Evolutionary conservation across 2,329 filamentous ascomycete genomes (phyloP), one percentile per base, ranked within the genome.

Genomic region (Fusarium sp.): DNA sequence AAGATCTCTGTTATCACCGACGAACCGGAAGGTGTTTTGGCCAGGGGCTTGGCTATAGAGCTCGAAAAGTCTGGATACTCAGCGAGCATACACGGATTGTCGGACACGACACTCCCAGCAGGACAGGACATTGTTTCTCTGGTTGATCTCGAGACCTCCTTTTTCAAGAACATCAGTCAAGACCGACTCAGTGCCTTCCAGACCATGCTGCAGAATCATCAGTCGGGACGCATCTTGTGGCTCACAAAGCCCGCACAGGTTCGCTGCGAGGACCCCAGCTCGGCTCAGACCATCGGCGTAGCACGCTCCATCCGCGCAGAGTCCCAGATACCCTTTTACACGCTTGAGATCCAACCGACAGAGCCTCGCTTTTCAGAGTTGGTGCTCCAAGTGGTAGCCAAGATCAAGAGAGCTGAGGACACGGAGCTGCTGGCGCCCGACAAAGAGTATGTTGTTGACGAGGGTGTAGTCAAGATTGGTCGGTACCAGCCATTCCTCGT

Each of bases 261-360:
- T 7, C 38, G 42, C 29, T 54, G 43, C 12, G 22, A 15, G 8
- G 36, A 48, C 13, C 51, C 51, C 15, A 7, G 22, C 11, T 38
- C 36, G 7, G 43, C 43, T 7, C 51, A 48, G 22, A 42, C 43
- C 12, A 25, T 54, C 9, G 51, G 51, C 1, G 15, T 48, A 8
- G 51, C 51, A 19, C 43, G 51, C n/a, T 48, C 51, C 2, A 15
- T 54, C 12, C 51, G 51, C 12, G 48, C 51, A 15, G 51, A 54
- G 26, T 36, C 42, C 11, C 36, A 31, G 13, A 29, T 49, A n/a
- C 24, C 32, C 19, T 41, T 54, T 19, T 35, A 48, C 25, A 48
- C 51, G 2, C 38, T 54, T 38, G 51, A 54, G 38, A 34, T 54
- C 29, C 31, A 49, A 22, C 12, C n/a, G 22, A 42, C n/a, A 9